Evolutionary conservation across 2,329 filamentous ascomycete genomes (phyloP).

Genomic region (Sordariomycetes sp.): DNA sequence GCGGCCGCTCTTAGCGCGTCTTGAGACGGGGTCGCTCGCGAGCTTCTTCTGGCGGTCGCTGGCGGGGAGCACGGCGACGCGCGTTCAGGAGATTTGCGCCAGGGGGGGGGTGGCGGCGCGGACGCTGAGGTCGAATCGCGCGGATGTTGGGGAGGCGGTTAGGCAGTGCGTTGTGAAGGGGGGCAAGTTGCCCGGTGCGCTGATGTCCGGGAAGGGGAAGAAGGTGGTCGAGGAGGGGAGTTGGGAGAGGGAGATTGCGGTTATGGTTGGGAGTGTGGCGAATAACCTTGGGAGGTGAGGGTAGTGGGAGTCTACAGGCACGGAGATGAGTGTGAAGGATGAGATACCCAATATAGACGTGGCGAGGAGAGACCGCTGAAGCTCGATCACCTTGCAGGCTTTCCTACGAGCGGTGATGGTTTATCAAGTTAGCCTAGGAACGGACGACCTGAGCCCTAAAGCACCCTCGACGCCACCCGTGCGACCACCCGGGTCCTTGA

Average conservation of each 20-base stretch:
- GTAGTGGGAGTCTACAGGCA: neutral
- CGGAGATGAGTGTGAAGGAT: neutral
- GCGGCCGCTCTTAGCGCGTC: conserved; percentile 55
- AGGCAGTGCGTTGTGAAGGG: conserved; percentile 73
- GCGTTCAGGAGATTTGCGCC: conserved; percentile 73
- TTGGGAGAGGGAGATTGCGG: conserved; percentile 87
- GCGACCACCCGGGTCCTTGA: neutral
- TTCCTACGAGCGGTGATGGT: neutral
- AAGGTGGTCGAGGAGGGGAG: conserved; percentile 29
- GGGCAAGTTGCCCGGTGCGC: conserved; percentile 49
- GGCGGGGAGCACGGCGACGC: conserved; percentile 59
- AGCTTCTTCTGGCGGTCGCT: conserved; percentile 92
- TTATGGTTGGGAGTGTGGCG: conserved; percentile 82
- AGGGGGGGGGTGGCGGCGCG: conserved; percentile 75
- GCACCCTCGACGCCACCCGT: neutral
- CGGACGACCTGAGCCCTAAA: neutral
- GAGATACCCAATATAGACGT: neutral
- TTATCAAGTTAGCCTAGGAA: neutral
- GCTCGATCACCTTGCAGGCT: no score
- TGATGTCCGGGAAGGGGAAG: conserved; percentile 13
- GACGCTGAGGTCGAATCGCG: conserved; percentile 64
- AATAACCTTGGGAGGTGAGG: conserved; percentile 34
- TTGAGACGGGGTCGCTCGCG: conserved; percentile 78
- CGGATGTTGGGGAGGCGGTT: conserved; percentile 62
- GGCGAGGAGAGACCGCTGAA: neutral